Evolutionary conservation across 305 asterid genomes (phyloP).

Genomic region (Fraxinus platypoda): DNA sequence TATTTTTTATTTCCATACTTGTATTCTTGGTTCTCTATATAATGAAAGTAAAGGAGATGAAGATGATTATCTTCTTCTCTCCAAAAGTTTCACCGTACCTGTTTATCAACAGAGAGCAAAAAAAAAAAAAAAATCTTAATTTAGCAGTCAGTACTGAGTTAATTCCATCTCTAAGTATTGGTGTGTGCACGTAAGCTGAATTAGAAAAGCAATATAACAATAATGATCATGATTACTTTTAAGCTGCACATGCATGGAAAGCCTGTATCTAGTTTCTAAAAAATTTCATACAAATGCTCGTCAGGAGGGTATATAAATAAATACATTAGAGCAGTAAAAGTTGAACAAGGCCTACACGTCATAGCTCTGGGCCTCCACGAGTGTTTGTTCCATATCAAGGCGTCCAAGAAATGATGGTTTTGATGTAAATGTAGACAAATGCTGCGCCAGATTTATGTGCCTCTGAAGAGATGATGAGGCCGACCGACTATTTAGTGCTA

Average conservation of each 20-base stretch:
- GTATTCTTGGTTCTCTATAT: too few relatives aligned
- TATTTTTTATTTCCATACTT: too few relatives aligned
- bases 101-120: too few relatives aligned
- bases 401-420: slow-evolving; percentile 76
- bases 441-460: slow-evolving; percentile 97
- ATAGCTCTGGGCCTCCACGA: slow-evolving; percentile 88
- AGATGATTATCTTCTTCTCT: too few relatives aligned
- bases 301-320: slow-evolving; percentile 4
- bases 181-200: neutral
- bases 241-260: neutral
- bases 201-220: neutral
- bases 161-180: neutral
- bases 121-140: neutral
- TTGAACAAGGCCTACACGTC: slow-evolving; percentile 60
- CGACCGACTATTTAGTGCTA: slow-evolving; percentile 18
- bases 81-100: too few relatives aligned
- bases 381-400: slow-evolving; percentile 95
- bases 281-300: neutral
- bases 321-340: slow-evolving; percentile 1
- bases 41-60: too few relatives aligned
- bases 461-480: slow-evolving; percentile 56
- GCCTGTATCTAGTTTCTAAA: neutral
- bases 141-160: neutral
- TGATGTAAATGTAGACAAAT: slow-evolving; percentile 78
- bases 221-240: neutral